Conservation (phyloP, 164 flowering plant species). For the Sedum album region DNA sequence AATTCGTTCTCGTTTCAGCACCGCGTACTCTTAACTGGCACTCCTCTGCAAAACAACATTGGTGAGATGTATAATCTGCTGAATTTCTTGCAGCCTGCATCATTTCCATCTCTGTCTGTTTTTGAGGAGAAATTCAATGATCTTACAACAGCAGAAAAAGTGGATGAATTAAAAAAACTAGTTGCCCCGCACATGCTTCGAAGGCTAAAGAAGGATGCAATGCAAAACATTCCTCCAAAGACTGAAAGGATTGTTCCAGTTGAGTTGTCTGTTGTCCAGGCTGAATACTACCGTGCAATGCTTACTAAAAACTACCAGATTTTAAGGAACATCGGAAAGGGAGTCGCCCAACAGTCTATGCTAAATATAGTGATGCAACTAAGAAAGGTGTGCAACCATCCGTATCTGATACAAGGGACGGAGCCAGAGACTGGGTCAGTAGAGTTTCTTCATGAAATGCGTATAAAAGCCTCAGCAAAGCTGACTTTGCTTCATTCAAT, state of each 20-base stretch:
- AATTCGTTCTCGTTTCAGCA: slow-evolving; percentile 90
- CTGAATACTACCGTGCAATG: slow-evolving; percentile 99
- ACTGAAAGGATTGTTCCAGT: slow-evolving; percentile 97
- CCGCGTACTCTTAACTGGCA: slow-evolving; percentile 91
- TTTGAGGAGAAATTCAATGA: slow-evolving; percentile 94
- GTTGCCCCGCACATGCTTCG: slow-evolving; percentile 99
- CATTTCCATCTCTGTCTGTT: slow-evolving; percentile 81
- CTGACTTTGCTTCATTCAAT: slow-evolving; percentile 88
- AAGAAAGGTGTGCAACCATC: slow-evolving; percentile 96
- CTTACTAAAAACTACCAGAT: slow-evolving; percentile 95
- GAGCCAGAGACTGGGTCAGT: slow-evolving; percentile 92
- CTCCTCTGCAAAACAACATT: slow-evolving; percentile 96
- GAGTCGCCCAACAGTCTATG: slow-evolving; percentile 95
- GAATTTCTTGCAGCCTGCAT: slow-evolving; percentile 90
- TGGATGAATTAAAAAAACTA: slow-evolving; percentile 93
- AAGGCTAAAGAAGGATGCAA: slow-evolving; percentile 97
- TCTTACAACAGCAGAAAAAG: slow-evolving; percentile 90
- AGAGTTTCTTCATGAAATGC: slow-evolving; percentile 97
- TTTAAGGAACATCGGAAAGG: slow-evolving; percentile 85
- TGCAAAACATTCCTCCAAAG: slow-evolving; percentile 97
- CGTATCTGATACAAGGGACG: slow-evolving; percentile 95
- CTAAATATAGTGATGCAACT: slow-evolving; percentile 97
- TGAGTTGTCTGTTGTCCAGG: slow-evolving; percentile 92
- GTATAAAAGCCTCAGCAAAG: slow-evolving; percentile 98
- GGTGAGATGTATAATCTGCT: slow-evolving; percentile 97